Evolutionary conservation across 257 asterid species (phyloP), one percentile per base, ranked within the genome.

Genomic region (Agastache rugosa): DNA sequence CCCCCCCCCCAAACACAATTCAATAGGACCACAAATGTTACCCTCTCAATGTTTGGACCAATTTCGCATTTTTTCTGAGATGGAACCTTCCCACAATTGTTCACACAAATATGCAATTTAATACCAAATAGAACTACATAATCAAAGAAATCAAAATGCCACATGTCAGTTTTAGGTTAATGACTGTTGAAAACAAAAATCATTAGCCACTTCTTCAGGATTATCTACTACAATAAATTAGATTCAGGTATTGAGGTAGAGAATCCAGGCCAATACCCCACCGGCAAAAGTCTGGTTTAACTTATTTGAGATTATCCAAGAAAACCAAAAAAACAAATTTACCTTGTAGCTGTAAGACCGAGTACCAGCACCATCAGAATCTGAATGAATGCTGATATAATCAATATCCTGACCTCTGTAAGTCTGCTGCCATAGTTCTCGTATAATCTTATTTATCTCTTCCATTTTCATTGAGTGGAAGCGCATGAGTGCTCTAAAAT

Each of bases 361-460:
- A 67, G 97, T 95, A 68, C 99, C 99, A 76, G 85, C 87, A 71
- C 93, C 96, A 81, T 92, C 99, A 50, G 99, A 85, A 78, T 95
- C 97, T 60, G 99, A 95, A 81, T 90, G 99, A 83, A 95, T 95
- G 79, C 96, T 77, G 71, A 95, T 90, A 77, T 88, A 92, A 86
- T 95, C 99, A 59, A 95, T 95, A 90, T 95, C 99, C 81, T 95
- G 98, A 45, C 99, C 98, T 86, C 99, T 86, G 89, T 95, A 95
- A 60, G 99, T 95, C 78, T 95, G 99, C 81, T 95, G 99, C 97
- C 99, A 95, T 42, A 95, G 82, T 82, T 95, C 99, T 83, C 99
- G 85, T 71, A 95, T 90, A 60, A 95, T 95, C 85, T 95, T 95
- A 83, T 95, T 95, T 67, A 95, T 95, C 84, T 95, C 99, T 81